Percentiles rank a stretch among this genome's conserved stretches.
phyloP scores from a whole-genome alignment of 2,329 filamentous ascomycete species.

The Calycina herbarum region DNA sequence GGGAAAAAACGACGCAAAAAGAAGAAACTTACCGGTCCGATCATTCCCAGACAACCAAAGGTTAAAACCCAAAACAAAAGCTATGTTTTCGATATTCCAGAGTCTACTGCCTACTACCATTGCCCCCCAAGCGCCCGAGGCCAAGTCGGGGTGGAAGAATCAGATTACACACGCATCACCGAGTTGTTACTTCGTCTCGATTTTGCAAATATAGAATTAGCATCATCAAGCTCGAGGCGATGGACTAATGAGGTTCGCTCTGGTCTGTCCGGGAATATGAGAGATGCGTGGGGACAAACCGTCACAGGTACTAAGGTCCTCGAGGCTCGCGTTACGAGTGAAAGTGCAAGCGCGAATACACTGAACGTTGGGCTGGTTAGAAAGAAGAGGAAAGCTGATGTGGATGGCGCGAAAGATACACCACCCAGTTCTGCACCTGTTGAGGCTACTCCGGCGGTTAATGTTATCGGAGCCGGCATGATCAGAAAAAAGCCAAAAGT shows the following conservation, averaged over 20 bases:
- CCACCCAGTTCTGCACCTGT: background rate
- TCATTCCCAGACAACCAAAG: slow-evolving; percentile 62
- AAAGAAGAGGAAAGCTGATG: slow-evolving; percentile 50
- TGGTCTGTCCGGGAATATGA: slow-evolving; percentile 34
- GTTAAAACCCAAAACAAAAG: slow-evolving; percentile 60
- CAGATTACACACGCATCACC: slow-evolving; percentile 64
- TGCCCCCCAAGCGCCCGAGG: slow-evolving; percentile 66
- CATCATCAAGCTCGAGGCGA: slow-evolving; percentile 62
- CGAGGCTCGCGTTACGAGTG: slow-evolving; percentile 23
- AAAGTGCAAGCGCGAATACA: slow-evolving; percentile 35
- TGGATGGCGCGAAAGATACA: background rate
- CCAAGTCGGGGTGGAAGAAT: slow-evolving; percentile 61
- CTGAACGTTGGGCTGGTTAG: slow-evolving; percentile 45
- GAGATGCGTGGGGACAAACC: slow-evolving; percentile 52
- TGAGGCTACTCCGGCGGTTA: slow-evolving; percentile 37
- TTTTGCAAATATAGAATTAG: slow-evolving; percentile 66
- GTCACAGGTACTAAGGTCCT: slow-evolving; percentile 47
- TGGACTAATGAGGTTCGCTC: slow-evolving; percentile 69
- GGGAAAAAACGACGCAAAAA: slow-evolving; percentile 37
- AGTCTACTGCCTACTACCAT: slow-evolving; percentile 60
- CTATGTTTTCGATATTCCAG: slow-evolving; percentile 50
- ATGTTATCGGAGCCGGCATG: slow-evolving; percentile 51
- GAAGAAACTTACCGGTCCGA: slow-evolving; percentile 57
- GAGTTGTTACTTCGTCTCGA: slow-evolving; percentile 73
- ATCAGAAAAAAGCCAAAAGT: slow-evolving; percentile 59